Base-by-base conservation (phyloP, 768 basidiomycete species). In the Kwoniella dendrophila region DNA sequence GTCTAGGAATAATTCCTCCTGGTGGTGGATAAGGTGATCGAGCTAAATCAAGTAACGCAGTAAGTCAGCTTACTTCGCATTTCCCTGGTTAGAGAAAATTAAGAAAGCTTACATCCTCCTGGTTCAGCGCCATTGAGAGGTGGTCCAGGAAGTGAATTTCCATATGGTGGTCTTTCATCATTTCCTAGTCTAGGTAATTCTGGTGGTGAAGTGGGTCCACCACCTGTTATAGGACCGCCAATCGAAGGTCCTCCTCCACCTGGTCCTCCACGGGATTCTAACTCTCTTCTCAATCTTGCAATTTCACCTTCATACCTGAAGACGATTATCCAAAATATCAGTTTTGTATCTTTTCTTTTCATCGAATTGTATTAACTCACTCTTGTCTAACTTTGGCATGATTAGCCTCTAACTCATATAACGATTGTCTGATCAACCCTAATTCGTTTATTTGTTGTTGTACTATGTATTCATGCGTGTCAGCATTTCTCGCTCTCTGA, bases 391-490 rank as follows among this genome's bases (percentile, higher is more conserved):
- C 86, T 82, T 93, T 91, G 64, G 83, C 84, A 69, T 98, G 92
- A 64, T 90, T 88, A 0, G 86, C 81, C 77, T 99, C 95, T 57
- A 99, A 87, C 67, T 97, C 92, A 74, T 93, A 94, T 11, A 97
- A 83, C 1, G 89, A 86, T 72, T 92, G 88, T 34, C 92, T 86
- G 72, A 99, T 92, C 74, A 88, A 86, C 68, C 88, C 90, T 56
- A 97, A 82, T 76, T 98, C 95, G 76, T 87, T 89, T 64, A 97
- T 87, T 80, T 98, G 95, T 27, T 70, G 69, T 54, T 79, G 73
- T 54, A 81, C 81, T 82, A 66, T 20, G 11, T 11, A n/a, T 40
- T 14, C 18, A 52, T 10, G 10, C 43, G 1, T 26, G 44, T 56
- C 43, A 59, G 57, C 57, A 20, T 41, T 7, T 33, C 6, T 11